Evolutionary conservation across 208 protist genomes (phyloP).

Genomic region (Leishmania turanica): DNA sequence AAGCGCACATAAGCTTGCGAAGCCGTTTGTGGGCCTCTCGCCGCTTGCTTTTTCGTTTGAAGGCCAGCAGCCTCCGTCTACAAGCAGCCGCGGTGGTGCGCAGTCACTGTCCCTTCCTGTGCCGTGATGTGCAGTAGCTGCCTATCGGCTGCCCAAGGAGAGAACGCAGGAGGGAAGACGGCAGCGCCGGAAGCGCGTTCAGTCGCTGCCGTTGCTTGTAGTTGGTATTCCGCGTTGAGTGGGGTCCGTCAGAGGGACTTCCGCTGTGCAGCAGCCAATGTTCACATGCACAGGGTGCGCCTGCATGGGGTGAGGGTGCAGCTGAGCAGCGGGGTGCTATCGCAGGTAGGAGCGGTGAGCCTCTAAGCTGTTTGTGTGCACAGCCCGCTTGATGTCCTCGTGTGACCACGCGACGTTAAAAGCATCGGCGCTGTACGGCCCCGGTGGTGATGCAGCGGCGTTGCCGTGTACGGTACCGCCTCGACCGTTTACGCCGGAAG

Average conservation of each 20-base stretch:
- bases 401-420: conserved; percentile 58
- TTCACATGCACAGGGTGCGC: background rate
- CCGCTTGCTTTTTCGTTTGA: background rate
- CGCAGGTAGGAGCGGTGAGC: conserved; percentile 50
- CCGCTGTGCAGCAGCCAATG: background rate
- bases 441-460: background rate
- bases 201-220: background rate
- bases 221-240: background rate
- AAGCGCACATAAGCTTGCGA: background rate
- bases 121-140: background rate
- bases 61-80: background rate
- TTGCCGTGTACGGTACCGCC: background rate
- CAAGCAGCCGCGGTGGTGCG: background rate
- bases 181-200: background rate
- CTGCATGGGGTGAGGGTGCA: background rate
- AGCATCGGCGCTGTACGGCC: background rate
- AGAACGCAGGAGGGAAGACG: background rate
- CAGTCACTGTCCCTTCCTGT: background rate
- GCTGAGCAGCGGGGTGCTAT: background rate
- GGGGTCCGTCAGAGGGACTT: background rate
- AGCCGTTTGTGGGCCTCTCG: background rate
- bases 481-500: background rate
- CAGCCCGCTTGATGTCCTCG: conserved; percentile 49
- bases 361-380: conserved; percentile 46
- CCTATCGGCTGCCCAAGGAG: background rate